phyloP scores from a whole-genome alignment of 2,329 filamentous ascomycete genomes.

The Beauveria medogensis region DNA sequence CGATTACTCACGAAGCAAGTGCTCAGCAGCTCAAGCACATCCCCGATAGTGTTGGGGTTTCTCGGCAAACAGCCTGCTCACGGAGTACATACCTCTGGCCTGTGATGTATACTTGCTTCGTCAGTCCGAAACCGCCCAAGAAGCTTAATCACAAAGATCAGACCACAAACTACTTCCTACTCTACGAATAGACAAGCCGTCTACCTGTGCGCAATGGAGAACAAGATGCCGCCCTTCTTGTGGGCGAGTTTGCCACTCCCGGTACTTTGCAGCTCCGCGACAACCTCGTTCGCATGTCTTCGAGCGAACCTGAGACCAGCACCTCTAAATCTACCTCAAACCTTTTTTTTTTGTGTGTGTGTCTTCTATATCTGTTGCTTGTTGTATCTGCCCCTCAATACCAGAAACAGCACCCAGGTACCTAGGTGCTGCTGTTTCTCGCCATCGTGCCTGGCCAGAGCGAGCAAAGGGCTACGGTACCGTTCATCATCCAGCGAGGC shows the following conservation, averaged over 20 bases:
- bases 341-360: conserved; percentile 41
- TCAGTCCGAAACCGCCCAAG: no score
- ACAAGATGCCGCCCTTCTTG: background rate
- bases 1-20: no score
- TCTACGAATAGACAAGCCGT: no score
- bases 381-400: conserved; percentile 73
- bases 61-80: no score
- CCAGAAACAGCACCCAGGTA: conserved; percentile 61
- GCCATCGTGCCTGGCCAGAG: conserved; percentile 73
- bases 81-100: no score
- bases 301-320: conserved; percentile 86
- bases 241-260: conserved; percentile 65
- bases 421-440: conserved; percentile 25
- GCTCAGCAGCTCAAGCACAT: no score
- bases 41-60: no score
- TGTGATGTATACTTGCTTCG: no score
- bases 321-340: conserved; percentile 84
- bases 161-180: no score
- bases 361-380: conserved; percentile 48
- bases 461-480: conserved; percentile 74
- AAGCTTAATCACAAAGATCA: no score
- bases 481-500: conserved; percentile 72
- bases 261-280: conserved; percentile 59
- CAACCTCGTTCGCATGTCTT: conserved; percentile 64
- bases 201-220: background rate